Conservation (phyloP, 768 basidiomycete species). For the Suillus sp. region DNA sequence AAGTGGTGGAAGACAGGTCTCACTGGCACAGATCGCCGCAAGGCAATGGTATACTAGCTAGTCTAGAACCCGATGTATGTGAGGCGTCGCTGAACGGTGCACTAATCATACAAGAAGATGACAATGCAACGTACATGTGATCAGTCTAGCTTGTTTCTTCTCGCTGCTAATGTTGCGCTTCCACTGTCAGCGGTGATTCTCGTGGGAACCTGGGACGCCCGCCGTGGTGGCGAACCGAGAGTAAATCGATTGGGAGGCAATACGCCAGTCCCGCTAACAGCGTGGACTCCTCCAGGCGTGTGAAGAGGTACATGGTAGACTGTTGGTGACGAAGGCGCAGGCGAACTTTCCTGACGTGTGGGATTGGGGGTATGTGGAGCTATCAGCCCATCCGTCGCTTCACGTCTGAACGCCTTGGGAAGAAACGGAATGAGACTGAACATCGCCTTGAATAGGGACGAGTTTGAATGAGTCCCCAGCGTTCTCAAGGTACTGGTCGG, state of each 20-base stretch:
- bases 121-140: not conserved
- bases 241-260: constrained; percentile 37
- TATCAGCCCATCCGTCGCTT: constrained; percentile 68
- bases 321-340: constrained; percentile 34
- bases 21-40: not conserved
- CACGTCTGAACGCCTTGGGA: constrained; percentile 45
- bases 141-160: constrained; percentile 14
- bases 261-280: constrained; percentile 22
- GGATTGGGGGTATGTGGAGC: constrained; percentile 56
- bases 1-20: not conserved
- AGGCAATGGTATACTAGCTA: not conserved
- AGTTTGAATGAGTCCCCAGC: constrained; percentile 45
- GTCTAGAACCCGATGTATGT: not conserved
- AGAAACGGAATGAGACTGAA: constrained; percentile 50
- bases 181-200: constrained; percentile 12
- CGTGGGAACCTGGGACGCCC: constrained; percentile 21
- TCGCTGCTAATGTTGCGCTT: constrained; percentile 25
- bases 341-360: constrained; percentile 16
- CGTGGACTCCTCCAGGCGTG: constrained; percentile 29
- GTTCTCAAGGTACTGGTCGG: constrained; percentile 26
- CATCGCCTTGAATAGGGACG: constrained; percentile 71
- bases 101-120: not conserved
- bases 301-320: constrained; percentile 23
- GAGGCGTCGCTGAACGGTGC: not conserved
- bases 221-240: constrained; percentile 46